A percentile compares a stretch with the other conserved stretches of the same genome.
Conservation (phyloP, 2,329 filamentous ascomycete species). For the Graphilbum sp. region DNA sequence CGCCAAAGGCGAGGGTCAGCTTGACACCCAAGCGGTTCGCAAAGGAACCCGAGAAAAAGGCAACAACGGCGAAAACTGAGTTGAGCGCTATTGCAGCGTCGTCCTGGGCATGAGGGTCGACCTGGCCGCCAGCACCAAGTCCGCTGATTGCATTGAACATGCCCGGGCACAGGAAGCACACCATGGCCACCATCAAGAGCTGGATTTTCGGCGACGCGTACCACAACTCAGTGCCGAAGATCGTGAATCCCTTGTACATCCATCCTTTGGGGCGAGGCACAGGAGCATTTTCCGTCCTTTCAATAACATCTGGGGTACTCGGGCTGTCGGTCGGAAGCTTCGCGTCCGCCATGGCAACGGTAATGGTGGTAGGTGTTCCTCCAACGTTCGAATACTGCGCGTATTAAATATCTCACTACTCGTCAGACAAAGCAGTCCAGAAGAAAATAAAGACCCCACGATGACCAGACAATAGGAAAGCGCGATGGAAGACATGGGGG, state of each 20-base stretch:
- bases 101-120: constrained; percentile 9
- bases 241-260: constrained; percentile 48
- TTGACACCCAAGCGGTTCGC: constrained; percentile 61
- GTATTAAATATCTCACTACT: too few relatives aligned
- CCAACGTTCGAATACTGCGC: too few relatives aligned
- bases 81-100: constrained; percentile 27
- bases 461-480: too few relatives aligned
- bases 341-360: constrained; percentile 5
- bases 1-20: constrained; percentile 51
- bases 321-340: constrained; percentile 1
- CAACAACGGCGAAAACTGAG: constrained; percentile 38
- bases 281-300: not conserved
- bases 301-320: not conserved
- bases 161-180: constrained; percentile 35
- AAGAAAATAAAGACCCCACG: too few relatives aligned
- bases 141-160: constrained; percentile 15
- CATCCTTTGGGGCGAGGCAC: constrained; percentile 33
- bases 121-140: constrained; percentile 13
- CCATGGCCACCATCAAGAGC: constrained; percentile 52
- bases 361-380: not conserved
- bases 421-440: too few relatives aligned
- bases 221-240: constrained; percentile 41
- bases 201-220: constrained; percentile 61
- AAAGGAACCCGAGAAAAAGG: constrained; percentile 59
- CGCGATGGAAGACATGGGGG: too few relatives aligned